Base-by-base conservation (phyloP, 2,329 filamentous ascomycete genomes). In the Calonectria multiphialidica region DNA sequence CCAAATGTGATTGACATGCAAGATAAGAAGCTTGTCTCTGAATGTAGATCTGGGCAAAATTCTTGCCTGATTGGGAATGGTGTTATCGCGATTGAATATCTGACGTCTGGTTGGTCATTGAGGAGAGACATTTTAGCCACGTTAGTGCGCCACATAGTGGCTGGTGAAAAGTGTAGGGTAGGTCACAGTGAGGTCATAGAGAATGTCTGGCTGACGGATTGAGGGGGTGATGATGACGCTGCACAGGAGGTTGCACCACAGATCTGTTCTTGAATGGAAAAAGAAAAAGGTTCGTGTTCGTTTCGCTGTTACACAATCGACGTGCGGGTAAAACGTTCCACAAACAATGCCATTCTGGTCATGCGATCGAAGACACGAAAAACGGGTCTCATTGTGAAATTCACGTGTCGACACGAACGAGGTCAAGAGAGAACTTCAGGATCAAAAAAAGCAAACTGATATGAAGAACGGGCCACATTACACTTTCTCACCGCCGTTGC, bases 1-100 rank as follows among this genome's bases (percentile, higher is more conserved):
- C 12, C 47, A 13, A 37, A n/a, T 18, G 23, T 8, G 23, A 21
- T 45, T 21, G 23, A 33, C 23, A 42, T 35, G 25, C 53, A 8
- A 70, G 68, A 70, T 70, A 70, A 70, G 68, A 49, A 28, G 33
- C 68, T 21, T 70, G 68, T 53, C 68, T 49, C 18, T 23, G 18
- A 23, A 35, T 1, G 33, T 28, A 53, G 45, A 70, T 70, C 68
- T 70, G 68, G 68, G 13, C 53, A 59, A 66, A 25, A 33, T 66
- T 70, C 64, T 70, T 66, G 13, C 68, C 42, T 40, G 25, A 59
- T 59, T 12, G 16, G 35, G 68, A 33, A 45, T 70, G 47, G 68
- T 50, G 68, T 64, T 70, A 70, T 70, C 68, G 49, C 25, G 44
- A 16, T 33, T 8, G 21, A 45, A 40, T 55, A 10, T 8, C n/a